phyloP scores from a whole-genome alignment of 805 yeast genomes.

The Zygosaccharomyces siamensis region DNA sequence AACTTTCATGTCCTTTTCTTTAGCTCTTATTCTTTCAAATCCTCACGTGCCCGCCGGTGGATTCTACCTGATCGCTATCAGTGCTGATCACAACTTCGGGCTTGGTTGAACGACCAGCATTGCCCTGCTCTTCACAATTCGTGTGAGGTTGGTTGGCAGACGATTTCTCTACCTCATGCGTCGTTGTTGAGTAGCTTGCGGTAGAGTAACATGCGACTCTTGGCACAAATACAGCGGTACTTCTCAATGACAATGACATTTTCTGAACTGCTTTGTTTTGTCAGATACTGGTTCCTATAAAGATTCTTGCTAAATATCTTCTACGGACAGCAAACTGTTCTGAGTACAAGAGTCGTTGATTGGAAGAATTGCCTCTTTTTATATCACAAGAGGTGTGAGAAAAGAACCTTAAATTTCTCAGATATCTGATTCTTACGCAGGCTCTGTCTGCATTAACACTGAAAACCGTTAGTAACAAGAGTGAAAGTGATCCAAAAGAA shows the following conservation, averaged over 20 bases:
- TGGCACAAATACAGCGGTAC: slow-evolving; percentile 1
- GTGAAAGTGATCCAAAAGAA: too few species aligned
- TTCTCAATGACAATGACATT: slow-evolving; percentile 1
- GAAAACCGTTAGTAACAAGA: too few species aligned
- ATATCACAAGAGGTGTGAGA: too few species aligned
- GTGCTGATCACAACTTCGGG: slow-evolving; percentile 24
- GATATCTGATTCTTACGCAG: too few species aligned
- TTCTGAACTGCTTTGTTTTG: background rate
- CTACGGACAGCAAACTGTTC: too few species aligned
- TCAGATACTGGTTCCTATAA: background rate
- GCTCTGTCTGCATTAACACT: too few species aligned
- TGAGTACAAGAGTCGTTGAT: too few species aligned
- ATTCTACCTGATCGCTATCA: slow-evolving; percentile 26
- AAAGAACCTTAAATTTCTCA: too few species aligned
- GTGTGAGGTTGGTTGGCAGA: background rate
- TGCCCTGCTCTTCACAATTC: background rate
- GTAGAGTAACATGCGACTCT: slow-evolving; percentile 1
- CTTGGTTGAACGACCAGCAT: slow-evolving; percentile 6
- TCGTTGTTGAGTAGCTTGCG: background rate
- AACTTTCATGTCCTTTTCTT: too few species aligned
- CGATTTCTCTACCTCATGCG: background rate
- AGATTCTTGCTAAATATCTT: too few species aligned
- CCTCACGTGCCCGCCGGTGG: slow-evolving; percentile 27
- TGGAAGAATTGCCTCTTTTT: too few species aligned
- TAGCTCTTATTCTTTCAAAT: slow-evolving; percentile 9